These are phyloP conservation scores for Cicer yamashitae DNA, from an alignment of 306 rosid species.

Conservation along the genomic window DNA sequence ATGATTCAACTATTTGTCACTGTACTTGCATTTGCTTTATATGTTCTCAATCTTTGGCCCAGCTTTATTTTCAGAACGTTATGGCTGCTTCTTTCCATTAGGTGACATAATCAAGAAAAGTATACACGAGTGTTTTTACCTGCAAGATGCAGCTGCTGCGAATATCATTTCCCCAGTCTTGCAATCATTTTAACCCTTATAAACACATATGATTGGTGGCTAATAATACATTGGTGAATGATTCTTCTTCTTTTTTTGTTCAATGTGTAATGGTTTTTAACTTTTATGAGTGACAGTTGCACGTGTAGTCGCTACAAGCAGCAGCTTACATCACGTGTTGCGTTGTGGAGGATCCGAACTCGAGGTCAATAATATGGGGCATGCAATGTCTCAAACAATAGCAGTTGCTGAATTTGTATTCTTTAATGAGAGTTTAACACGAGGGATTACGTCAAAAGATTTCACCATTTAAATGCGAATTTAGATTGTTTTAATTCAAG, in stretches of 20 bases:
- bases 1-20: conserved; percentile 29
- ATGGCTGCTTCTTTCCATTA: background rate
- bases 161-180: background rate
- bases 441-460: too few species aligned
- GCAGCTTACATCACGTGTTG: too few species aligned
- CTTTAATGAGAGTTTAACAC: too few species aligned
- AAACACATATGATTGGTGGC: background rate
- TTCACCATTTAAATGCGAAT: too few species aligned
- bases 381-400: background rate
- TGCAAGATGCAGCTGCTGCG: background rate
- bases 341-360: too few species aligned
- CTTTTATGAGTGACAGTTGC: too few species aligned
- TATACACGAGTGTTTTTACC: background rate
- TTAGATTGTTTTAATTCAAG: too few species aligned
- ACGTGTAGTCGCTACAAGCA: too few species aligned
- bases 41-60: background rate
- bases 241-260: too few species aligned
- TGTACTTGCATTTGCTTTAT: conserved; percentile 30
- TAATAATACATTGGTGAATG: too few species aligned
- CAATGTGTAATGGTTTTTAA: too few species aligned
- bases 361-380: background rate
- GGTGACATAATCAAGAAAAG: background rate
- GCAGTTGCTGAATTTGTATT: background rate
- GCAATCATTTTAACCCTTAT: background rate
- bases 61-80: conserved; percentile 18